phyloP scores from a whole-genome alignment of 305 asterid species.

The Petunia hybrid region DNA sequence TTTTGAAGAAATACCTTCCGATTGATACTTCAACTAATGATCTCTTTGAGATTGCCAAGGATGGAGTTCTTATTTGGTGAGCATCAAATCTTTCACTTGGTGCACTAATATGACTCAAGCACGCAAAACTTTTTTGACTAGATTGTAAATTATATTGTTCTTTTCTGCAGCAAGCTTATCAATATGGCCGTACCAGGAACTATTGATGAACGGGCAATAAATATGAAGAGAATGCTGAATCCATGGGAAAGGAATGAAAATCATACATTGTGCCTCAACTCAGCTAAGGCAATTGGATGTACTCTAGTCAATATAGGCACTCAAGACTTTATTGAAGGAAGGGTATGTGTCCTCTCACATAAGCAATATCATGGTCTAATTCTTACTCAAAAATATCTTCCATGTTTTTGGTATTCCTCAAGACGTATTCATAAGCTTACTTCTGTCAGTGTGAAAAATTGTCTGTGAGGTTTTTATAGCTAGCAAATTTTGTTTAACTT shows the following conservation, averaged over 20 bases:
- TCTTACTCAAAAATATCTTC: neutral
- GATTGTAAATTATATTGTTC: conserved; percentile 6
- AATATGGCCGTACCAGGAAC: conserved; percentile 61
- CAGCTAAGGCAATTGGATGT: conserved; percentile 64
- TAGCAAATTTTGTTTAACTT: neutral
- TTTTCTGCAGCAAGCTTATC: conserved; percentile 53
- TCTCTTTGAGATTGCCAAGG: conserved; percentile 59
- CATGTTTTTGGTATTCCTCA: conserved; percentile 13
- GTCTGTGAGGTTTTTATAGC: conserved; percentile 7
- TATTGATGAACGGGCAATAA: conserved; percentile 58
- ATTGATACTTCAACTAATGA: conserved; percentile 56
- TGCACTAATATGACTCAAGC: conserved; percentile 1
- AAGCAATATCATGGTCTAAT: conserved; percentile 23
- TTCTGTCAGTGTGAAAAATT: neutral
- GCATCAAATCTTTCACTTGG: conserved; percentile 20
- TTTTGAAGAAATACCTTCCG: conserved; percentile 54
- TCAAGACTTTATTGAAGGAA: conserved; percentile 59
- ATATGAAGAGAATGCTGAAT: conserved; percentile 53
- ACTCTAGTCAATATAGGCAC: conserved; percentile 59
- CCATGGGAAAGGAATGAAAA: conserved; percentile 64
- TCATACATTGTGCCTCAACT: conserved; percentile 59
- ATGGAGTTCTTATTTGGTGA: conserved; percentile 64
- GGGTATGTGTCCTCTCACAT: conserved; percentile 42
- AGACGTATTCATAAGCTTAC: neutral
- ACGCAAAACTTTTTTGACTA: conserved; percentile 18